phyloP scores from a whole-genome alignment of 1,284 basidiomycete species.

The Porodaedalea pini region DNA sequence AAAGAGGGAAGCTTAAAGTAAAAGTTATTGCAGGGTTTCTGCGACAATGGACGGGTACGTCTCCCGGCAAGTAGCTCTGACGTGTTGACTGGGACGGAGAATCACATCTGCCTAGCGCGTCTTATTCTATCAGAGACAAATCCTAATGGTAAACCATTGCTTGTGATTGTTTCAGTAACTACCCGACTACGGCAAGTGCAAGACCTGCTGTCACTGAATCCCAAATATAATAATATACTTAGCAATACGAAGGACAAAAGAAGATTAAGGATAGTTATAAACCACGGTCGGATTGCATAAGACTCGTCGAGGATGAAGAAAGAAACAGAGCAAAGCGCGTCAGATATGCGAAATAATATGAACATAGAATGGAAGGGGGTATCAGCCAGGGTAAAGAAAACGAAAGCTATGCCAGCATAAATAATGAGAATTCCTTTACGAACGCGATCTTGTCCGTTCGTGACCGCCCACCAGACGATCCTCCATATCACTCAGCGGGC shows the following conservation, averaged over 20 bases:
- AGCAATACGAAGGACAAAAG: constrained; percentile 30
- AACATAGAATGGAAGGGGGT: constrained; percentile 9
- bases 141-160: not conserved
- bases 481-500: constrained; percentile 69
- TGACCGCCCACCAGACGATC: constrained; percentile 44
- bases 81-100: too few species aligned
- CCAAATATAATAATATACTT: constrained; percentile 33
- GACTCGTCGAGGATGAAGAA: constrained; percentile 6
- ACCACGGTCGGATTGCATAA: constrained; percentile 23
- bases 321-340: constrained; percentile 18
- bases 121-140: not conserved
- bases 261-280: constrained; percentile 38
- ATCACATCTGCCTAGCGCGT: not conserved
- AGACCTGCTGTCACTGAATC: constrained; percentile 6
- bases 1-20: too few species aligned
- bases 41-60: too few species aligned
- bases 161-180: not conserved
- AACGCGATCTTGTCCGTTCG: constrained; percentile 61
- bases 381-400: constrained; percentile 38
- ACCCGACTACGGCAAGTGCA: not conserved
- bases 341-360: constrained; percentile 31
- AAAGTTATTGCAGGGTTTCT: too few species aligned
- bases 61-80: too few species aligned
- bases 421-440: constrained; percentile 50
- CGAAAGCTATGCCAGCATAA: constrained; percentile 40